Conservation (phyloP, 148 eudicot genomes). For the Cornus florida region DNA sequence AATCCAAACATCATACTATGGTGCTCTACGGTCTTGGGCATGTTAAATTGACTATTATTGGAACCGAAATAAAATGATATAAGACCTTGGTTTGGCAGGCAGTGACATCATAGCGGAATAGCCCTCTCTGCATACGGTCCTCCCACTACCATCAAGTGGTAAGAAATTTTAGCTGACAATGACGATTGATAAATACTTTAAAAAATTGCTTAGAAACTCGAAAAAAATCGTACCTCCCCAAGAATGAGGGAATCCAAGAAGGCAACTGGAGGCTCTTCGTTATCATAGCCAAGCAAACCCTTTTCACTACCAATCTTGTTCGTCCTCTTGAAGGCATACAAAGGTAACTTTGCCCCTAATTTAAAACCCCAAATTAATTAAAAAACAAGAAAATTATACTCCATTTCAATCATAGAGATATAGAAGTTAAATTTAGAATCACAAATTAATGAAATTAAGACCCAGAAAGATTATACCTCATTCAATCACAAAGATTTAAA, state of each 20-base stretch:
- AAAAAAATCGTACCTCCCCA: slow-evolving; percentile 66
- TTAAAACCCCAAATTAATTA: slow-evolving; percentile 7
- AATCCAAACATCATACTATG: background rate
- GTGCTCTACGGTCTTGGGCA: background rate
- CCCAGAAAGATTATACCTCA: background rate
- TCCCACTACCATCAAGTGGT: slow-evolving; percentile 69
- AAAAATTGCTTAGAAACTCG: background rate
- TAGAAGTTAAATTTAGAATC: slow-evolving; percentile 1
- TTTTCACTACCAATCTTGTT: slow-evolving; percentile 41
- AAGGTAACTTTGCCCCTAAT: slow-evolving; percentile 70
- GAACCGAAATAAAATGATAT: slow-evolving; percentile 5
- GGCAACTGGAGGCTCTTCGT: slow-evolving; percentile 65
- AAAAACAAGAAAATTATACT: background rate
- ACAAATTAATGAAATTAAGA: background rate
- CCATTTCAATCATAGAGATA: background rate
- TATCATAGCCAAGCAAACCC: slow-evolving; percentile 30
- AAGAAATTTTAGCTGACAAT: slow-evolving; percentile 8
- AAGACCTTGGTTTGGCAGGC: slow-evolving; percentile 93
- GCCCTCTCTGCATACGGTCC: slow-evolving; percentile 84
- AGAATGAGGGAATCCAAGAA: slow-evolving; percentile 89
- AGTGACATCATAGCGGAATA: slow-evolving; percentile 97
- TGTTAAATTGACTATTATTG: too few species aligned
- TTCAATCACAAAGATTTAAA: background rate
- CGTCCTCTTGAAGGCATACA: slow-evolving; percentile 67
- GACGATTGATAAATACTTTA: background rate